Percentiles rank a stretch among this genome's conserved stretches.
Conservation (phyloP, 2,329 filamentous ascomycete genomes). For the Mycogone perniciosa region DNA sequence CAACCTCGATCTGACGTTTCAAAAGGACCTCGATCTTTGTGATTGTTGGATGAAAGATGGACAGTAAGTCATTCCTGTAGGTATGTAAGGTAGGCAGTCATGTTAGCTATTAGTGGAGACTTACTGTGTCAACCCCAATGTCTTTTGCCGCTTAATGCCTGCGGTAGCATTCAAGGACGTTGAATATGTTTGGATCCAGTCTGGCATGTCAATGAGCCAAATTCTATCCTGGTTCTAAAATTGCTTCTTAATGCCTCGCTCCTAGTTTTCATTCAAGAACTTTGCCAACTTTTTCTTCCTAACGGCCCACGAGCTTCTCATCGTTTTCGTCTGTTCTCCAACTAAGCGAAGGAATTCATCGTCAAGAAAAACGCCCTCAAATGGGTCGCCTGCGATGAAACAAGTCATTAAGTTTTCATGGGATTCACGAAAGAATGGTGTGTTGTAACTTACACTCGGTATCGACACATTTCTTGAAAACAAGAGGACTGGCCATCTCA, state of each 20-base stretch:
- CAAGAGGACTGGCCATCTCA: slow-evolving; percentile 15
- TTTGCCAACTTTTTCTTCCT: neutral
- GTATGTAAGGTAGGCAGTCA: neutral
- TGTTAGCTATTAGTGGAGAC: no score
- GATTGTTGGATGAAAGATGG: slow-evolving; percentile 17
- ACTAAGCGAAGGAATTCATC: slow-evolving; percentile 26
- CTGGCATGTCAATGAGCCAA: slow-evolving; percentile 17
- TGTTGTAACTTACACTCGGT: neutral
- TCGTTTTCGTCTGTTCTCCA: slow-evolving; percentile 14
- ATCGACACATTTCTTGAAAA: slow-evolving; percentile 26
- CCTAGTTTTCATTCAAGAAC: slow-evolving; percentile 20
- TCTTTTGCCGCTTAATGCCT: no score
- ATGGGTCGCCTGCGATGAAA: slow-evolving; percentile 25
- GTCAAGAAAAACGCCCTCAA: slow-evolving; percentile 33
- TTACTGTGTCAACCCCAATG: no score
- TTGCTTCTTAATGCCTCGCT: slow-evolving; percentile 18
- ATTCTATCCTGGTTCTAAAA: slow-evolving; percentile 12
- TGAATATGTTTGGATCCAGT: neutral
- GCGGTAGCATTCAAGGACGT: no score
- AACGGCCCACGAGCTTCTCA: slow-evolving; percentile 6
- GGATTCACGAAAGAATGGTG: no score
- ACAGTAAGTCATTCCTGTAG: slow-evolving; percentile 16
- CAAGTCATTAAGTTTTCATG: neutral
- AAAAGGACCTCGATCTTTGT: slow-evolving; percentile 9
- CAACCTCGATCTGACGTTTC: neutral